Evolutionary conservation across 352 stramenopile genomes (phyloP).

Genomic region (Phytophthora hybrid): DNA sequence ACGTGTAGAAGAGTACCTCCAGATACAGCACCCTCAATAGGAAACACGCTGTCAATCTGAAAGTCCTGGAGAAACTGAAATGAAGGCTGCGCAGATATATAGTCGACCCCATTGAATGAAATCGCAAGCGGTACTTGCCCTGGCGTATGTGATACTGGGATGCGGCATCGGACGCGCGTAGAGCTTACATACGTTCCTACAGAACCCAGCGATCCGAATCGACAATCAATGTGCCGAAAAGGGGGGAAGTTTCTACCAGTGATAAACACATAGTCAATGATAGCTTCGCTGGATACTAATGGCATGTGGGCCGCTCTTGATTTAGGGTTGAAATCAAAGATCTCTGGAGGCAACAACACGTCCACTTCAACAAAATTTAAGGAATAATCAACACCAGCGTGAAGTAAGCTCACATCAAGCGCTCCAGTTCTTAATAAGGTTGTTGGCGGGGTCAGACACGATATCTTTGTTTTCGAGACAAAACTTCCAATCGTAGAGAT

Average conservation of each 20-base stretch:
- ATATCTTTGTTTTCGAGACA: constrained; percentile 27
- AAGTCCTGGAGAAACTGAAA: constrained; percentile 57
- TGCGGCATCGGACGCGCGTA: constrained; percentile 49
- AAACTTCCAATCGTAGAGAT: constrained; percentile 37
- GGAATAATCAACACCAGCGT: constrained; percentile 33
- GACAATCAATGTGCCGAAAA: constrained; percentile 46
- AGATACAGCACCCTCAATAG: constrained; percentile 53
- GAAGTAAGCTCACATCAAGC: constrained; percentile 28
- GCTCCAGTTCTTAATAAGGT: constrained; percentile 17
- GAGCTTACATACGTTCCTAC: constrained; percentile 45
- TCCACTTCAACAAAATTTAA: constrained; percentile 38
- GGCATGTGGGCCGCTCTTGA: constrained; percentile 20
- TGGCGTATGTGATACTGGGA: constrained; percentile 41
- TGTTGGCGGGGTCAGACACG: constrained; percentile 26
- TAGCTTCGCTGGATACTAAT: not conserved
- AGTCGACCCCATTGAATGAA: constrained; percentile 78
- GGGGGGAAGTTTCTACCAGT: constrained; percentile 60
- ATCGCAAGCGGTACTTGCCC: constrained; percentile 46
- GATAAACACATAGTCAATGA: constrained; percentile 29
- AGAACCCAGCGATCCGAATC: constrained; percentile 40
- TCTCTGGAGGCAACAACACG: constrained; percentile 38
- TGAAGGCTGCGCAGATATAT: constrained; percentile 29
- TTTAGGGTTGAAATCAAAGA: constrained; percentile 43
- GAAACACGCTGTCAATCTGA: constrained; percentile 44
- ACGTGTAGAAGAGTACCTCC: constrained; percentile 77